Percentiles rank a stretch among this genome's conserved stretches.
phyloP scores from a whole-genome alignment of 1,284 basidiomycete species.

The Boletellus sp. region DNA sequence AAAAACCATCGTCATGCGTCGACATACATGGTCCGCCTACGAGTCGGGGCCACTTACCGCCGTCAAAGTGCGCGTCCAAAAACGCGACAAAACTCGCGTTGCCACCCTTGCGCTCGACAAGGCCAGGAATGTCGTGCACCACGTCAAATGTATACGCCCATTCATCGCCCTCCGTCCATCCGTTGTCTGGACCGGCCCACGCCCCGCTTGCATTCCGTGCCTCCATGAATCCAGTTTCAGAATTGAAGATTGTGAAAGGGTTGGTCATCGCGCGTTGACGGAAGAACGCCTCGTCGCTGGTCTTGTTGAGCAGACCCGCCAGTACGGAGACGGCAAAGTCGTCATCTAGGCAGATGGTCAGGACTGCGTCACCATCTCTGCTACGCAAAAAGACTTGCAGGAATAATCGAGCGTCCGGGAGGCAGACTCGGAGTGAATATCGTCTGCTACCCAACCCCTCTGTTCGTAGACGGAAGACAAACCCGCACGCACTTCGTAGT shows the following conservation, averaged over 20 bases:
- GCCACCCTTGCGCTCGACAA: constrained; percentile 66
- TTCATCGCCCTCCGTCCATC: constrained; percentile 83
- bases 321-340: constrained; percentile 72
- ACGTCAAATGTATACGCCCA: constrained; percentile 83
- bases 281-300: constrained; percentile 50
- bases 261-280: constrained; percentile 52
- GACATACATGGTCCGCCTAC: background rate
- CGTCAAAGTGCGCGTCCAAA: constrained; percentile 74
- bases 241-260: constrained; percentile 68
- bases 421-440: constrained; percentile 76
- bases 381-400: constrained; percentile 45
- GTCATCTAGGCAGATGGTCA: constrained; percentile 52
- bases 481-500: constrained; percentile 80
- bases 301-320: constrained; percentile 50
- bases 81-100: constrained; percentile 60
- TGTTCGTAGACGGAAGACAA: constrained; percentile 64
- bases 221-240: constrained; percentile 76
- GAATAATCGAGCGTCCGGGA: constrained; percentile 78
- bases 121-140: constrained; percentile 62
- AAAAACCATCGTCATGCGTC: background rate
- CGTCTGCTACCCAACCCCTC: constrained; percentile 75
- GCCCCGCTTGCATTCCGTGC: constrained; percentile 64
- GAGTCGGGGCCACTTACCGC: constrained; percentile 36
- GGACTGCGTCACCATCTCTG: too few relatives aligned
- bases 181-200: constrained; percentile 68